Evolutionary conservation across 176 grass and related monocot genomes (phyloP), one percentile per base, ranked within the genome.

Genomic region (Oryza longistaminata): DNA sequence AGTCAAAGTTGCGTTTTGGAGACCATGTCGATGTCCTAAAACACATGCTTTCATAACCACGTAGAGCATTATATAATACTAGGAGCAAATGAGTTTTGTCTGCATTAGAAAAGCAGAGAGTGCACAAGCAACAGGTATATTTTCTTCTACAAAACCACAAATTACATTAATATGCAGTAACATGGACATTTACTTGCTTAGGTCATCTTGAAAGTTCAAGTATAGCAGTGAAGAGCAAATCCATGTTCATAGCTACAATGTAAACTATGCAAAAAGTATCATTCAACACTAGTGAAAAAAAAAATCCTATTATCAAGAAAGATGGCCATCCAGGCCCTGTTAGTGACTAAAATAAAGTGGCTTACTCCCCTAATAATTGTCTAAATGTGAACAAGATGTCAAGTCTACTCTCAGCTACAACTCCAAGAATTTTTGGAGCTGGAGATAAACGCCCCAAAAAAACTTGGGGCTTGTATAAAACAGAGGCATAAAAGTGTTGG

Each of bases 201-300:
- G 11, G 21, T 33, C 7, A 78, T 73, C 45, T 70, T 7, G 39
- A 85, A 24, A 25, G 40, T 81, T 81, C 34, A 75, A 26, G 61
- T 61, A 80, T 62, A 44, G 22, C 33, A 74, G 66, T 67, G 60
- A 78, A 78, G 66, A 78, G 66, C 24, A 82, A 62, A 78, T 55
- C 0, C 31, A 78, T 24, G 55, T 58, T 73, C 10, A 66, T 35
- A 83, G 25, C 58, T 65, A 72, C n/a, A 66, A 40, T 73, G 6
- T 46, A 65, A 13, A 45, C 55, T 67, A 50, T 75, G 35, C 31
- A 42, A 52, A 73, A 35, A 55, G 25, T 34, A 19, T 65, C 39
- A 19, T 49, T n/a, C 27, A 73, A 53, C 15, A 80, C 33, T 79
- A 10, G 21, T 49, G 34, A 75, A 31, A 31, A 31, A 31, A 61